Percentiles rank a stretch among this genome's conserved stretches.
These are phyloP conservation scores for Crassisporium funariophilum DNA, from an alignment of 768 basidiomycete species.

Conservation along the genomic window DNA sequence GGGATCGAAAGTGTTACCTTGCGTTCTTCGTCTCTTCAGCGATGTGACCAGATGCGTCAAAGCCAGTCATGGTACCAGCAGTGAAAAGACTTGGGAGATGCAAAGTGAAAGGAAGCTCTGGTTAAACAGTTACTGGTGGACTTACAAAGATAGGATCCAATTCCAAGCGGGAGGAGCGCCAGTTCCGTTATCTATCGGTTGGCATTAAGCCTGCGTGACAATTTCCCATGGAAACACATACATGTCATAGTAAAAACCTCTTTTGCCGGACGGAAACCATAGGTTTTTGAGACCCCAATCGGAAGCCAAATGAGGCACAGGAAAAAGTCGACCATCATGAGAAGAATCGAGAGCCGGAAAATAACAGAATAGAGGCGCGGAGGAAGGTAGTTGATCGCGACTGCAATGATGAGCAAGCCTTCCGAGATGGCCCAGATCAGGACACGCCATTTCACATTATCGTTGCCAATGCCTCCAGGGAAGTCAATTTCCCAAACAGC, in stretches of 20 bases:
- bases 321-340: conserved; percentile 87
- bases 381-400: conserved; percentile 86
- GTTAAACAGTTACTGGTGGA: conserved; percentile 5
- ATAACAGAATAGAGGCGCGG: conserved; percentile 71
- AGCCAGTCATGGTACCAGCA: conserved; percentile 86
- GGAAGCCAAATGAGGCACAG: conserved; percentile 92
- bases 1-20: conserved; percentile 34
- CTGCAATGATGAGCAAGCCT: conserved; percentile 64
- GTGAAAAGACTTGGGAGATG: conserved; percentile 67
- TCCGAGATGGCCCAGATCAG: conserved; percentile 86
- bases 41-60: conserved; percentile 87
- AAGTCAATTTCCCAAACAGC: conserved; percentile 80
- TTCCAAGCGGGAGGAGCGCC: conserved; percentile 89
- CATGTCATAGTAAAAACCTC: conserved; percentile 85
- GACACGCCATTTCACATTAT: conserved; percentile 84
- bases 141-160: conserved; percentile 84
- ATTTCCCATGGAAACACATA: conserved; percentile 37
- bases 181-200: conserved; percentile 76
- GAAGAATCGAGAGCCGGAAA: conserved; percentile 72
- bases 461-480: conserved; percentile 72
- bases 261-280: conserved; percentile 82
- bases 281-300: conserved; percentile 85
- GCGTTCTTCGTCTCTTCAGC: conserved; percentile 90
- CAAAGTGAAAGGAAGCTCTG: conserved; percentile 4
- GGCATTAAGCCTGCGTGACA: conserved; percentile 1